Evolutionary conservation across 306 rosid genomes (phyloP), one percentile per base, ranked within the genome.

Genomic region (Lagenaria siceraria): DNA sequence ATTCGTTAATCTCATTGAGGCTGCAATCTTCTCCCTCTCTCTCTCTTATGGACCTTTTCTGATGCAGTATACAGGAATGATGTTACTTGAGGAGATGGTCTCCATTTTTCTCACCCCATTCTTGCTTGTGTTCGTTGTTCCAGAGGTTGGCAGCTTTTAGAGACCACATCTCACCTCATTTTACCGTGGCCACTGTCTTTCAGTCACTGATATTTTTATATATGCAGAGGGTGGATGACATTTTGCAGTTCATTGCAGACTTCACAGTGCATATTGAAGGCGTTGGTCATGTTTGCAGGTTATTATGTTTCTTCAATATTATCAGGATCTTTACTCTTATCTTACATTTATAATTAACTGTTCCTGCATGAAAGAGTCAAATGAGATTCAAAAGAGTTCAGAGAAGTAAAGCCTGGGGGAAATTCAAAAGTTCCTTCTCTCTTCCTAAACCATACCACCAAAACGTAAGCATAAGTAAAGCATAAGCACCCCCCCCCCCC

Each of bases 251-350:
- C 79, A 89, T 96, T 83, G 71, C 86, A 10, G 91, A 96, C 71
- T 96, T 87, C 64, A 92, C 99, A 17, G 92, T 86, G 51, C 75
- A 96, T 80, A 85, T 92, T 80, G 93, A 92, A 83, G 99, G 99
- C 52, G 99, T 96, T 78, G 99, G 99, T 62, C 92, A 96, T 78
- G 99, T 96, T 80, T 96, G 99, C 88, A 92, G 97, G 99, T 96
- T 82, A 71, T 74, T 35, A 62, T 65, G 74, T 61, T 75, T 53
- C 76, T 77, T 52, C 73, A 75, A 22, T 38, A 42, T 5, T 35
- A 75, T 75, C 22, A 8, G 21, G 18, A 15, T 75, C 52, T 53
- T 56, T 38, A 35, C 64, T 55, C 35, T 19, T 56, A 15, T 36
- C 64, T 75, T 55, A 7, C 62, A 52, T 10, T 42, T 42, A 42